Conservation (phyloP, 2,329 filamentous ascomycete genomes). For the Arthrobotrys conoides region DNA sequence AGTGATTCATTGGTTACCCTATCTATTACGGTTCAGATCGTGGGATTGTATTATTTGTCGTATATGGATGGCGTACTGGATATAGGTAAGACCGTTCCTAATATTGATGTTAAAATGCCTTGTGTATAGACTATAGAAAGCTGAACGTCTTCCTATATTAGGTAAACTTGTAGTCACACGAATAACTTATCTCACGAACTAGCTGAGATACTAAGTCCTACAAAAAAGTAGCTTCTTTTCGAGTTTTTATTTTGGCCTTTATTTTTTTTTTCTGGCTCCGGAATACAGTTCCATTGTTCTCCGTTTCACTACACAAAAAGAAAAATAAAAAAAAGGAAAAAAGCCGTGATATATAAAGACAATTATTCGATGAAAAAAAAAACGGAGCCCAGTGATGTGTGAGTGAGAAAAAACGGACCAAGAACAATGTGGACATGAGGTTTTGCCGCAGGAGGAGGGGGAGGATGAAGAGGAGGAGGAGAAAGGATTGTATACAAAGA, state of each 20-base stretch:
- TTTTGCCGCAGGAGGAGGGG: neutral
- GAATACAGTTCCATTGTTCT: constrained; percentile 60
- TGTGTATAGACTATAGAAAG: too few relatives aligned
- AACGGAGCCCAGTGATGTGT: constrained; percentile 48
- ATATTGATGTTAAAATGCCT: too few relatives aligned
- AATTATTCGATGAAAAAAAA: constrained; percentile 48
- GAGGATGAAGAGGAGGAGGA: neutral
- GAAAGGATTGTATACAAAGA: constrained; percentile 45
- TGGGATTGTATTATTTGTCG: too few relatives aligned
- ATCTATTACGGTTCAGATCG: too few relatives aligned
- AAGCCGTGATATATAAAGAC: constrained; percentile 60
- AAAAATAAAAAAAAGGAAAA: constrained; percentile 34
- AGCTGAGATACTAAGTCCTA: too few relatives aligned
- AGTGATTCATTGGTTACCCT: too few relatives aligned
- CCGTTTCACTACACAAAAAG: constrained; percentile 56
- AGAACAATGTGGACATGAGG: constrained; percentile 34
- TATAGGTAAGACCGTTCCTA: neutral
- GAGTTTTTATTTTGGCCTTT: constrained; percentile 16
- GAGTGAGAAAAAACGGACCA: constrained; percentile 35
- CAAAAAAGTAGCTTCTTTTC: neutral
- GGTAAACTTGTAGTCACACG: too few relatives aligned
- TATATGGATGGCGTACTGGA: too few relatives aligned
- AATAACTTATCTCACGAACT: too few relatives aligned
- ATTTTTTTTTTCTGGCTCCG: constrained; percentile 27
- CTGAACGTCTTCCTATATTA: too few relatives aligned